phyloP scores from a whole-genome alignment of 2,329 filamentous ascomycete species.

The Aureobasidium sp. region DNA sequence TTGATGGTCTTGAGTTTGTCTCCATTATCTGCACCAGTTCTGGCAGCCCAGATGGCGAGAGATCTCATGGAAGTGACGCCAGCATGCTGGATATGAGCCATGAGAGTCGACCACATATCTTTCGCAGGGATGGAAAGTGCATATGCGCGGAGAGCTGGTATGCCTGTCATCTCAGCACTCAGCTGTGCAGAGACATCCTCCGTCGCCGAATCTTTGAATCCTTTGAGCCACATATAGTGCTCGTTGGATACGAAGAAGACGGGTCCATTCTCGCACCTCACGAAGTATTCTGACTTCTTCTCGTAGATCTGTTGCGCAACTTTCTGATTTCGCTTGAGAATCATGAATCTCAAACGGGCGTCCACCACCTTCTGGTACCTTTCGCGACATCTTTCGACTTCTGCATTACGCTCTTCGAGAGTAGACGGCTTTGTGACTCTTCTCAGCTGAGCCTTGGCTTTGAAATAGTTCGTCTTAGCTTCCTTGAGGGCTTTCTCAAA shows the following conservation, averaged over 20 bases:
- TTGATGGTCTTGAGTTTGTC: background rate
- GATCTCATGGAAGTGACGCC: background rate
- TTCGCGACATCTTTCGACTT: too few species aligned
- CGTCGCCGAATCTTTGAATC: background rate
- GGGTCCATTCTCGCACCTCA: background rate
- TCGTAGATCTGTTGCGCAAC: constrained; percentile 8
- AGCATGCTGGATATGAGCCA: background rate
- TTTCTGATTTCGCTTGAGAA: constrained; percentile 15
- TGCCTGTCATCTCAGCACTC: constrained; percentile 14
- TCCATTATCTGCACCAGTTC: background rate
- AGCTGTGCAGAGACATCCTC: background rate
- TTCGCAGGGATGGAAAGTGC: background rate
- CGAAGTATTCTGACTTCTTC: constrained; percentile 11
- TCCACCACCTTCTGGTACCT: background rate
- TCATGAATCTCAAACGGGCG: background rate
- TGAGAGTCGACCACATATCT: background rate
- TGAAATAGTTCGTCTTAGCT: background rate
- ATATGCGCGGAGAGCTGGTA: constrained; percentile 16
- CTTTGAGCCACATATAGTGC: constrained; percentile 19
- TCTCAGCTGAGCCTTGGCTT: too few species aligned
- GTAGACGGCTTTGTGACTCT: too few species aligned
- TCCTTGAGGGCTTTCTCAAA: background rate
- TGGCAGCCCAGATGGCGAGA: background rate
- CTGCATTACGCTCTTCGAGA: too few species aligned
- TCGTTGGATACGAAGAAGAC: constrained; percentile 19